These are phyloP conservation scores for Botryotinia calthae DNA, from an alignment of 2,329 filamentous ascomycete species.

Conservation along the genomic window DNA sequence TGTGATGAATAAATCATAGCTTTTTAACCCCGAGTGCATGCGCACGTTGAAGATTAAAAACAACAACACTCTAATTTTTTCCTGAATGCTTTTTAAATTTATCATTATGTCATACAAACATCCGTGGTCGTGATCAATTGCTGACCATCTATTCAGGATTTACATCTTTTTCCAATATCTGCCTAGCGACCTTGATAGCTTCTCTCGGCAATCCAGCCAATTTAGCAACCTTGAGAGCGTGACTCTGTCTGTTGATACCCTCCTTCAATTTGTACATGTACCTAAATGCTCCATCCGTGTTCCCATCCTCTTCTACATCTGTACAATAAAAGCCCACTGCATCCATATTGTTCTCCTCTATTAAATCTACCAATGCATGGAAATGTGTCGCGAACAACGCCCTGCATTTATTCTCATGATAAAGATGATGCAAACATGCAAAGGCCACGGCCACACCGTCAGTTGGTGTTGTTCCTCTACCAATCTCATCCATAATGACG, in stretches of 20 bases:
- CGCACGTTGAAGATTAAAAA: conserved; percentile 42
- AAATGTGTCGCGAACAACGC: conserved; percentile 95
- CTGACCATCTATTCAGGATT: conserved; percentile 56
- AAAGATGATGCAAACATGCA: conserved; percentile 81
- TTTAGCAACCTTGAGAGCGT: conserved; percentile 91
- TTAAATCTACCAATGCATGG: conserved; percentile 78
- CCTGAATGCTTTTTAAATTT: conserved; percentile 35
- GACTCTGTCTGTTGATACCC: conserved; percentile 82
- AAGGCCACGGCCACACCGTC: conserved; percentile 89
- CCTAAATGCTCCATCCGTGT: conserved; percentile 58
- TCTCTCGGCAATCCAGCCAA: conserved; percentile 77
- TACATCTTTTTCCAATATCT: conserved; percentile 32
- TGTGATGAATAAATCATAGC: conserved; percentile 41
- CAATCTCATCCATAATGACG: conserved; percentile 98
- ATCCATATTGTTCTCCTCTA: conserved; percentile 49
- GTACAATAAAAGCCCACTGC: conserved; percentile 68
- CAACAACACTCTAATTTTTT: conserved; percentile 45
- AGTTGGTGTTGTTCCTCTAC: conserved; percentile 87
- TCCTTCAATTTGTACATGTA: conserved; percentile 80
- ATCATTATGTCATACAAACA: conserved; percentile 47
- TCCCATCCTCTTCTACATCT: conserved; percentile 71
- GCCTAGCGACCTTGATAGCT: conserved; percentile 64
- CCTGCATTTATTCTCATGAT: conserved; percentile 72
- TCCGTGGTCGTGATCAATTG: conserved; percentile 33
- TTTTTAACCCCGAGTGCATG: conserved; percentile 43